phyloP scores from a whole-genome alignment of 1,284 basidiomycete species.

The Ustilago nuda region DNA sequence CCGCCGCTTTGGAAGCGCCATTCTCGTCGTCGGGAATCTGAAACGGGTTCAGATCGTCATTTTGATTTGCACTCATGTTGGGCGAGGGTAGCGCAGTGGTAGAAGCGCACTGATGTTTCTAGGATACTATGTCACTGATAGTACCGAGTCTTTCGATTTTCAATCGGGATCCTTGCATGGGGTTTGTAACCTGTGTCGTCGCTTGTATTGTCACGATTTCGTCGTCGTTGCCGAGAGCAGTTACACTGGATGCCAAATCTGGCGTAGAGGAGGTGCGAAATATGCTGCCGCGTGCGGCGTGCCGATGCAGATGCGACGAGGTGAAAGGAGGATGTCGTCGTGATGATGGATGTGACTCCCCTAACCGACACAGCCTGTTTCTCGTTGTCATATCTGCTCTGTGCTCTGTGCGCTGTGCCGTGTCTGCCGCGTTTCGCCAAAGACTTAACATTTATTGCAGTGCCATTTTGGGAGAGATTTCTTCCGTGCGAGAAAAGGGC shows the following conservation, averaged over 20 bases:
- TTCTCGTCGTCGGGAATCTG: conserved; percentile 48
- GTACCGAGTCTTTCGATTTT: no score
- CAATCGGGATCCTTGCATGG: no score
- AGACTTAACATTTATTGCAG: conserved; percentile 22
- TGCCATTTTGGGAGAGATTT: background rate
- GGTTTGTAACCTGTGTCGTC: no score
- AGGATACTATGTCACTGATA: no score
- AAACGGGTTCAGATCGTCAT: conserved; percentile 47
- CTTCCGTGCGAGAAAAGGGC: conserved; percentile 17
- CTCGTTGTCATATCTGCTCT: background rate
- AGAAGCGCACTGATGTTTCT: background rate
- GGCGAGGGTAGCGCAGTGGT: background rate
- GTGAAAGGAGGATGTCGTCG: background rate
- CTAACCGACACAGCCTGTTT: no score
- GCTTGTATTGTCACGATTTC: no score
- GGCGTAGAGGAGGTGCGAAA: no score
- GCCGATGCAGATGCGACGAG: no score
- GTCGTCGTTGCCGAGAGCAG: no score
- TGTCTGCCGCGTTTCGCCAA: background rate
- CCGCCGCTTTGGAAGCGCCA: conserved; percentile 13
- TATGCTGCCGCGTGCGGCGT: no score
- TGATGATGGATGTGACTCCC: background rate
- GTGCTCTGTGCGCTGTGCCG: conserved; percentile 13
- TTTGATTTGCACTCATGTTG: conserved; percentile 30
- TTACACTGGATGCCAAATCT: no score